These are phyloP conservation scores for Leccinum solheimii DNA, from an alignment of 1,284 basidiomycete genomes.

Conservation along the genomic window DNA sequence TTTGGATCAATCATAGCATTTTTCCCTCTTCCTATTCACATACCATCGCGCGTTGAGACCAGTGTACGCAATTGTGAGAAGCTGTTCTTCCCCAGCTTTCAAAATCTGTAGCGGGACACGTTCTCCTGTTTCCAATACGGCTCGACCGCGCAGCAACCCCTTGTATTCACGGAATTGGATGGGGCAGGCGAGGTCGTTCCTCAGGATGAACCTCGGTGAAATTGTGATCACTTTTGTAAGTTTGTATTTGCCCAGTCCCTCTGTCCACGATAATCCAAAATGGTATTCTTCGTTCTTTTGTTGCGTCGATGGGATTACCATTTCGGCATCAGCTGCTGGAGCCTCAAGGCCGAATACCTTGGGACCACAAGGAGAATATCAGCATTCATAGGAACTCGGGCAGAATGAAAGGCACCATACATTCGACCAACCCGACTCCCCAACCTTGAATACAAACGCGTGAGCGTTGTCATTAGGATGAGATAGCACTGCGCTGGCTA, in stretches of 20 bases:
- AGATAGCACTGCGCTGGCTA: conserved; percentile 71
- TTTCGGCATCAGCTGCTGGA: conserved; percentile 84
- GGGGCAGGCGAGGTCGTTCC: conserved; percentile 73
- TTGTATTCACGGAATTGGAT: conserved; percentile 89
- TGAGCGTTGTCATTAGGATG: conserved; percentile 83
- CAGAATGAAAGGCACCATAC: conserved; percentile 38
- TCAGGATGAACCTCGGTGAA: conserved; percentile 88
- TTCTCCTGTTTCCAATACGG: conserved; percentile 68
- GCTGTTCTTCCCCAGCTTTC: conserved; percentile 63
- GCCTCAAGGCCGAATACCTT: conserved; percentile 89
- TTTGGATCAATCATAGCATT: conserved; percentile 5
- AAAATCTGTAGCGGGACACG: conserved; percentile 73
- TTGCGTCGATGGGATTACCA: conserved; percentile 71
- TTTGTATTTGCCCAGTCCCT: conserved; percentile 96
- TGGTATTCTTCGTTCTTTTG: conserved; percentile 81
- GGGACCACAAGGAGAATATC: conserved; percentile 6
- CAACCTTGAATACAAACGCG: conserved; percentile 82
- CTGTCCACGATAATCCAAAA: conserved; percentile 89
- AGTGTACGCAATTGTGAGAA: conserved; percentile 83
- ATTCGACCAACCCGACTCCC: conserved; percentile 92
- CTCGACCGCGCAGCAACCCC: conserved; percentile 66
- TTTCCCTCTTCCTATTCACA: conserved; percentile 2
- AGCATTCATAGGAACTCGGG: background rate
- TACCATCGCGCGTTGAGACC: conserved; percentile 87
- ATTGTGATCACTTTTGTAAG: conserved; percentile 93